Conservation (phyloP, 2,329 filamentous ascomycete species). For the Chaetomiaceae sp. region DNA sequence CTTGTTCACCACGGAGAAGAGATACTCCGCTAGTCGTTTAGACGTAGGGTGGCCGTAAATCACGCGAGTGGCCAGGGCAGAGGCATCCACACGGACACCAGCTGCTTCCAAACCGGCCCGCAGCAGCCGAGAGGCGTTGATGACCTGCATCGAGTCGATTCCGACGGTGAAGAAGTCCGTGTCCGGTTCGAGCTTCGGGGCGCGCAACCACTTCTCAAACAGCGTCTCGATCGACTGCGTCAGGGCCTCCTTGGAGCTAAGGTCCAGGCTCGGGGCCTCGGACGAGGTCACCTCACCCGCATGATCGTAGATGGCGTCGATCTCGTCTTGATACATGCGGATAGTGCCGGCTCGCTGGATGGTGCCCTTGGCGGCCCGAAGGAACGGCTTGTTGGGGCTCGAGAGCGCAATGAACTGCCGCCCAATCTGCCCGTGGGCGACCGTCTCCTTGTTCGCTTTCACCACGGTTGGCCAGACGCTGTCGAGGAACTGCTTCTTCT, state of each 20-base stretch:
- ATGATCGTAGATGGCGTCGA: conserved; percentile 38
- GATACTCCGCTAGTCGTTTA: conserved; percentile 32
- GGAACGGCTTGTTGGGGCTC: conserved; percentile 39
- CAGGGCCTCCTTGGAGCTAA: conserved; percentile 30
- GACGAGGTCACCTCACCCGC: conserved; percentile 19
- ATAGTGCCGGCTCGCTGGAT: conserved; percentile 39
- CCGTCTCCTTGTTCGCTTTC: conserved; percentile 39
- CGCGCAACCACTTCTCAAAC: conserved; percentile 29
- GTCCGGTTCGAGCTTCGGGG: conserved; percentile 30
- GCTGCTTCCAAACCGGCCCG: conserved; percentile 31
- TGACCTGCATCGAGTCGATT: conserved; percentile 41
- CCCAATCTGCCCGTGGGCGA: conserved; percentile 44
- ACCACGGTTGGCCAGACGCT: conserved; percentile 42
- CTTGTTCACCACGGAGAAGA: conserved; percentile 28
- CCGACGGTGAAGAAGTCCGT: conserved; percentile 39
- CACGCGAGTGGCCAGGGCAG: conserved; percentile 35
- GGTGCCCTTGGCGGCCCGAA: conserved; percentile 43
- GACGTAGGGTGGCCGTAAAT: conserved; percentile 39
- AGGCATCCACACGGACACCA: conserved; percentile 32
- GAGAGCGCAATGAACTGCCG: conserved; percentile 38
- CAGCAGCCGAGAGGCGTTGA: conserved; percentile 35
- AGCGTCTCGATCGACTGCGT: conserved; percentile 30
- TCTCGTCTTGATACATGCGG: conserved; percentile 40
- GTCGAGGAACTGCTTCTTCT: conserved; percentile 35
- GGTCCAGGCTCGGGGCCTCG: conserved; percentile 29